A percentile compares a stretch with the other conserved stretches of the same genome.
Evolutionary conservation across 805 yeast species (phyloP).

Genomic region (Hanseniaspora opuntiae): DNA sequence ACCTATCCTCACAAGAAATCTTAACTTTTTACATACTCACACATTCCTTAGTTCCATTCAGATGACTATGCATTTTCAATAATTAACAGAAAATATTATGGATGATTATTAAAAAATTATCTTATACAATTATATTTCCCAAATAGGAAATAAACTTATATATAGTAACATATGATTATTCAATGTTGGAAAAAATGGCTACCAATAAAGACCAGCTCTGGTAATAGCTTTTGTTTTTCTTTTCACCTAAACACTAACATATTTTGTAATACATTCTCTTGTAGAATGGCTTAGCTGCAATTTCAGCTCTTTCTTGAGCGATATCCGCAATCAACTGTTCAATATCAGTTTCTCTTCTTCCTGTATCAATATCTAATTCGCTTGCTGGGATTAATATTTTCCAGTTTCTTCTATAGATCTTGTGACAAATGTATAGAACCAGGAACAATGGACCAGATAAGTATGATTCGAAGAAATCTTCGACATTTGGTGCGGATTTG

Average conservation of each 20-base stretch:
- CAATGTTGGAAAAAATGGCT: too few relatives aligned
- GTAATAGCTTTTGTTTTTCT: too few relatives aligned
- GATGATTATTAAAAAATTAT: too few relatives aligned
- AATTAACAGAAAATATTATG: too few relatives aligned
- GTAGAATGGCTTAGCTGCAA: not conserved
- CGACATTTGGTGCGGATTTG: not conserved
- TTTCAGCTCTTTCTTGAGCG: not conserved
- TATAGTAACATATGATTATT: too few relatives aligned
- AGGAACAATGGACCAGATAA: not conserved
- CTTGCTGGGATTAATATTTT: conserved; percentile 27
- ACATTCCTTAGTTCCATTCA: too few relatives aligned
- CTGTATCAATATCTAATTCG: conserved; percentile 47
- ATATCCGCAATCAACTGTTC: not conserved
- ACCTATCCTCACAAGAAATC: too few relatives aligned
- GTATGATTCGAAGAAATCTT: not conserved
- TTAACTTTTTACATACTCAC: too few relatives aligned
- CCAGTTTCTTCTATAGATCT: conserved; percentile 33
- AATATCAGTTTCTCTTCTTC: conserved; percentile 27
- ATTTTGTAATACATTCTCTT: conserved; percentile 22
- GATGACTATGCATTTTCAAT: too few relatives aligned
- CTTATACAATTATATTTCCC: too few relatives aligned
- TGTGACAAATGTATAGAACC: conserved; percentile 37
- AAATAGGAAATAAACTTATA: too few relatives aligned
- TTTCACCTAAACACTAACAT: not conserved
- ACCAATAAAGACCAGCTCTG: too few relatives aligned